Base-by-base conservation (phyloP, 2,329 filamentous ascomycete species). In the Apiospora kogelbergensis region DNA sequence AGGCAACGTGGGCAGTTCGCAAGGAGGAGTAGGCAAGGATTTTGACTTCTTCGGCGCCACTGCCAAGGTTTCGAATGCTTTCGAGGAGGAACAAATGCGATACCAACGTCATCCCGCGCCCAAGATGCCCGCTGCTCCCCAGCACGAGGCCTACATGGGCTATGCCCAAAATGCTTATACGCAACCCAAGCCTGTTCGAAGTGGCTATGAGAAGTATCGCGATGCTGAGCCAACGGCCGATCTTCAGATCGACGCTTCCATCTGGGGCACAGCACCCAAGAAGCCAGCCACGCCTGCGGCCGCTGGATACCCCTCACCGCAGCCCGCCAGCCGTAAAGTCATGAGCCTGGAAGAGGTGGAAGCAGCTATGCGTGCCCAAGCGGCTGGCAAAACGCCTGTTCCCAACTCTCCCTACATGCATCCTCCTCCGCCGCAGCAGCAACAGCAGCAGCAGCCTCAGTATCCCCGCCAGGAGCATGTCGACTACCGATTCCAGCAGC, bases 331-430 rank as follows among this genome's bases (percentile, higher is more conserved):
- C 53, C 90, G 90, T 76, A 98, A 95, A 83, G 91, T 98, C 82
- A 91, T 99, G 92, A 98, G 94, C 76, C 81, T 99, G 76, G 96
- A 98, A 79, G 96, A 99, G 82, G 95, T 99, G 24, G 96, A 99
- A 82, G 95, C 95, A 67, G 91, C 94, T 72, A 95, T 99, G 91
- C 89, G 93, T 70, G 86, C 88, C 42, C 91, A 95, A 73, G 82
- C 88, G 41, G 26, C 67, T 11, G 63, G 40, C 48, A 66, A 64
- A 53, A 86, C 85, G 71, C 81, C 84, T 13, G 75, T 81, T 10
- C 76, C 81, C 68, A 77, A 80, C 9, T 72, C 80, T 22, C 76
- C 79, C 45, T 77, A 78, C 22, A 75, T 82, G 42, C 74, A 78
- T n/a, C 74, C 70, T 45, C 74, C 71, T 60, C 75, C 77, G 42